Base-by-base conservation (phyloP, 2,329 filamentous ascomycete genomes). In the Paradendryphiella salina region DNA sequence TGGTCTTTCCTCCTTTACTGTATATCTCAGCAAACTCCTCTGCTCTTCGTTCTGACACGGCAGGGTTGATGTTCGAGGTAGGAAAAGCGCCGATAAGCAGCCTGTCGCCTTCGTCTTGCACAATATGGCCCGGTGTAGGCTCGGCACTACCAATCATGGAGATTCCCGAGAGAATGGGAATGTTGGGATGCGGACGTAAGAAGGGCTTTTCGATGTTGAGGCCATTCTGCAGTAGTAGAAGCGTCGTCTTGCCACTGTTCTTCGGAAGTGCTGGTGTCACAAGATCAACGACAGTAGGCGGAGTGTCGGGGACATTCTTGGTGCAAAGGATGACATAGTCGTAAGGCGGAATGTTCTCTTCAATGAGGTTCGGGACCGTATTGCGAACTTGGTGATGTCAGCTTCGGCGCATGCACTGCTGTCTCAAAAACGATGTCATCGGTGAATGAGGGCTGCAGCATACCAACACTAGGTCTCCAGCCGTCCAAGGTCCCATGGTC, bases 221-320 rank as follows among this genome's bases (percentile, higher is more conserved):
- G 0, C 84, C 84, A 60, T 86, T 86, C 54, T 86, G 84, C 4
- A 83, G 71, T 5, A 86, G 75, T 0, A 85, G 73, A 36, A 86
- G 79, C 21, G 75, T 75, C 0, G 82, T 84, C 18, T 77, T 70
- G 1, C 73, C 74, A 0, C 69, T 71, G n/a, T 56, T 38, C 5
- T 76, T 74, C 0, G 78, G 80, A 1, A 86, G 70, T 1, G 81
- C 82, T 0, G 81, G 79, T 0, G 65, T 61, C 20, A 85, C 77
- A 26, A 84, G 64, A 1, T 81, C 77, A 32, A 74, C 61, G 0
- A 81, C 67, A 0, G 71, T 74, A 0, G 83, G 82, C 1, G 73
- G 69, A 6, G 80, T 63, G 44, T 85, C 83, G 4, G 82, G 76
- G 28, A 82, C 69, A 57, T 83, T 85, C 62, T 86, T 86, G 8